Evolutionary conservation across 2,329 filamentous ascomycete species (phyloP).

Genomic region (Paracamarosporium sp.): DNA sequence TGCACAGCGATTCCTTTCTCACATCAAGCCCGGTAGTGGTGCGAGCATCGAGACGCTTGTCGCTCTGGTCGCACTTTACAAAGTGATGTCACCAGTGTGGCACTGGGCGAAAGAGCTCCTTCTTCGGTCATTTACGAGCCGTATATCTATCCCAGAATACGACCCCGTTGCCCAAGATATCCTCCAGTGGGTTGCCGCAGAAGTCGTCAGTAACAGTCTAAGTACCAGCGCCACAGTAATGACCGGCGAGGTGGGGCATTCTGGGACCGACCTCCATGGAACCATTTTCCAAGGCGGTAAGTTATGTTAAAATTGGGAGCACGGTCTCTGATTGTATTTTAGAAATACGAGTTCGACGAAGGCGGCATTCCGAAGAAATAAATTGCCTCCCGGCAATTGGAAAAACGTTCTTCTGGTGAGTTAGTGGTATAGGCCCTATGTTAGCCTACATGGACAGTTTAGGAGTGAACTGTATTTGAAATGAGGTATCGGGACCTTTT

Average conservation of each 20-base stretch:
- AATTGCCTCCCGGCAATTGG: conserved; percentile 27
- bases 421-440: not conserved
- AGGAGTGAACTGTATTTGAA: not conserved
- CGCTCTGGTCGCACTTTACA: conserved; percentile 31
- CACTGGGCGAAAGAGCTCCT: conserved; percentile 23
- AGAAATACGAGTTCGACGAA: not conserved
- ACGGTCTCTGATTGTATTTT: not conserved
- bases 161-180: conserved; percentile 33
- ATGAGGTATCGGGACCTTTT: not conserved
- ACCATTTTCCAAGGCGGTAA: not conserved
- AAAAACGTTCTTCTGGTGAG: conserved; percentile 32
- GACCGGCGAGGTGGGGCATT: conserved; percentile 19
- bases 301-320: not conserved
- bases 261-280: not conserved
- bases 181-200: conserved; percentile 31
- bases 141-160: conserved; percentile 28
- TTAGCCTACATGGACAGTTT: not conserved
- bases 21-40: conserved; percentile 21
- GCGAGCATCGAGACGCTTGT: conserved; percentile 26
- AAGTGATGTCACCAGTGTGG: conserved; percentile 25
- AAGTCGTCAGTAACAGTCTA: conserved; percentile 29
- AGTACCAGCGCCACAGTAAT: conserved; percentile 31
- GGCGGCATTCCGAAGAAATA: conserved; percentile 14
- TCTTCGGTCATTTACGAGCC: conserved; percentile 26
- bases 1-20: conserved; percentile 32